Percentiles rank a stretch among this genome's conserved stretches.
These are phyloP conservation scores for Cruciata laevipes DNA, from an alignment of 257 asterid species.

Conservation along the genomic window DNA sequence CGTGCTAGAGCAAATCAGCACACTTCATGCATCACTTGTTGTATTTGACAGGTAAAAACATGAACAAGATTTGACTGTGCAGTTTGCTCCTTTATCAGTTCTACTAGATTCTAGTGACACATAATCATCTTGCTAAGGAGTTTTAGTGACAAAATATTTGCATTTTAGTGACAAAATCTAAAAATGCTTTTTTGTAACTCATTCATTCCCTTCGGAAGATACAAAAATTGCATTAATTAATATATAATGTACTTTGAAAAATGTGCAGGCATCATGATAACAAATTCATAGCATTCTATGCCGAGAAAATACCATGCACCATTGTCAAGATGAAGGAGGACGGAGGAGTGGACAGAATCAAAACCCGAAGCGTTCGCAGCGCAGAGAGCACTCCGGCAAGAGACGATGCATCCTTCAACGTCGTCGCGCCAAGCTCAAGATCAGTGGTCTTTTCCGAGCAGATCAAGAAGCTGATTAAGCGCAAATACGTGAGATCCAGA, in stretches of 20 bases:
- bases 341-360: slow-evolving; percentile 31
- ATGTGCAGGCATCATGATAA: slow-evolving; percentile 31
- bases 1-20: slow-evolving; percentile 48
- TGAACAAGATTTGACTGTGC: no score
- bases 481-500: slow-evolving; percentile 1
- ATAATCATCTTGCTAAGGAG: no score
- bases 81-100: no score
- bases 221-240: no score
- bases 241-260: no score
- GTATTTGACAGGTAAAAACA: slow-evolving; percentile 53
- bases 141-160: no score
- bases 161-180: no score
- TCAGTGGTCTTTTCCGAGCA: slow-evolving; percentile 21
- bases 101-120: no score
- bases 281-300: slow-evolving; percentile 32
- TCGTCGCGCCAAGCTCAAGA: slow-evolving; percentile 14
- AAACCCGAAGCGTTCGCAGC: slow-evolving; percentile 3
- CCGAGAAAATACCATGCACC: slow-evolving; percentile 25
- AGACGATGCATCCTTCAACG: slow-evolving; percentile 18
- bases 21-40: slow-evolving; percentile 47
- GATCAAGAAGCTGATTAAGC: slow-evolving; percentile 29
- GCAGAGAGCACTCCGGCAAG: slow-evolving; percentile 14
- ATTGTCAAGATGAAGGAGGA: slow-evolving; percentile 32
- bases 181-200: no score
- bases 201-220: no score